A percentile compares a stretch with the other conserved stretches of the same genome.
Conservation (phyloP, 495 filamentous ascomycete species). For the Bathelium albidoporum region DNA sequence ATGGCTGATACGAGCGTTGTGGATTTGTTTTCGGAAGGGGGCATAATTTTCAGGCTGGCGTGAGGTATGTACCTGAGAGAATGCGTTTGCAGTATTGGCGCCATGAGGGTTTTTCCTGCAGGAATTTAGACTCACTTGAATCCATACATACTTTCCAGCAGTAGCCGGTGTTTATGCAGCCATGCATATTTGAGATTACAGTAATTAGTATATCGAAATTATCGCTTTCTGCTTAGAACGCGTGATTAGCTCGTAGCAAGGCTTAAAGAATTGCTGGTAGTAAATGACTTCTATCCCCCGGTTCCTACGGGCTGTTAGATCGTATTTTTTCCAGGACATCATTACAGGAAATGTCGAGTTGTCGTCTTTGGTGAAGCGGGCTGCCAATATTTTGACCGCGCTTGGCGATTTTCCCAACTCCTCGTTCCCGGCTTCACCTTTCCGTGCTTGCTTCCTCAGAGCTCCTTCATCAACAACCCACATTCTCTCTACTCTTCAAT, state of each 20-base stretch:
- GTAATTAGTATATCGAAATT: no score
- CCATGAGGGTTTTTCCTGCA: not conserved
- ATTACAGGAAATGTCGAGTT: no score
- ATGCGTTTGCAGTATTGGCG: constrained; percentile 1
- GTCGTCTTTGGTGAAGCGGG: no score
- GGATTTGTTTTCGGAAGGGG: not conserved
- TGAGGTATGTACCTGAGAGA: not conserved
- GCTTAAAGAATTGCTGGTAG: no score
- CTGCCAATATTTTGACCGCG: not conserved
- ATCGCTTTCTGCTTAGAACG: no score
- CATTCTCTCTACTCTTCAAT: constrained; percentile 9
- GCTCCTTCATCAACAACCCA: constrained; percentile 15
- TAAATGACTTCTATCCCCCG: no score
- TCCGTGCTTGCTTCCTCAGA: constrained; percentile 30
- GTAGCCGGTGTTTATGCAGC: not conserved
- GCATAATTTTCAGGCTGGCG: not conserved
- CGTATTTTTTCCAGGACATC: no score
- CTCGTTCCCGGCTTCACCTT: constrained; percentile 21
- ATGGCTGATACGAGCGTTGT: not conserved
- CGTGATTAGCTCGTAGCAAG: no score
- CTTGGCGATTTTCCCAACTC: not conserved
- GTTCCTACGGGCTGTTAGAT: no score
- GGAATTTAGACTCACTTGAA: not conserved
- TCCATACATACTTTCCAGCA: not conserved
- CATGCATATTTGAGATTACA: no score